Evolutionary conservation across 352 stramenopile species (phyloP).

Genomic region (Phytophthora vignae): DNA sequence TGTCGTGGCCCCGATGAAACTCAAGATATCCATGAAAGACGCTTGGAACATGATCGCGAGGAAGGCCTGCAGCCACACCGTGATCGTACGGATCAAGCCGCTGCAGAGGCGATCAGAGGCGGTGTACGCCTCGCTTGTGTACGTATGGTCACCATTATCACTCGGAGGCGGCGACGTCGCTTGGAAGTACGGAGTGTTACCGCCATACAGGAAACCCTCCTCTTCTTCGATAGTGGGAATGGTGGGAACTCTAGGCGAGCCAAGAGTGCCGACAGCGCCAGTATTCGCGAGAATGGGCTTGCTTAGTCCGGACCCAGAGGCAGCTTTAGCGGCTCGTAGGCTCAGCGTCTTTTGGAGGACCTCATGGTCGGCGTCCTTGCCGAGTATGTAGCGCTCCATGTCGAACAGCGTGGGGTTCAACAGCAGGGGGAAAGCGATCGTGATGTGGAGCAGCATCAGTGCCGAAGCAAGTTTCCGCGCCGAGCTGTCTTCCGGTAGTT

Average conservation of each 20-base stretch:
- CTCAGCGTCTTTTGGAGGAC: constrained; percentile 59
- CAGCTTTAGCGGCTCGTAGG: constrained; percentile 40
- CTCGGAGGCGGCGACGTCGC: constrained; percentile 38
- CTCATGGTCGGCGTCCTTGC: constrained; percentile 67
- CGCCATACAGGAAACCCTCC: constrained; percentile 59
- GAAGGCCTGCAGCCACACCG: constrained; percentile 56
- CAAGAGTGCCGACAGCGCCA: constrained; percentile 8
- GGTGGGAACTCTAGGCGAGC: constrained; percentile 20
- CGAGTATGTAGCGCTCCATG: constrained; percentile 65
- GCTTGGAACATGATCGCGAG: constrained; percentile 72
- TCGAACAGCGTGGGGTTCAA: constrained; percentile 73
- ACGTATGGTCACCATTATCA: constrained; percentile 7
- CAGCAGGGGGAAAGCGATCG: constrained; percentile 69
- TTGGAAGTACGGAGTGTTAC: constrained; percentile 50
- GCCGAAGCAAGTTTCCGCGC: constrained; percentile 46
- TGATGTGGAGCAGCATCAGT: constrained; percentile 69
- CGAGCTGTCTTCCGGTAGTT: constrained; percentile 46
- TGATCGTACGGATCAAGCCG: constrained; percentile 54
- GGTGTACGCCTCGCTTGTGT: constrained; percentile 41
- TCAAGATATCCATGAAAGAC: constrained; percentile 78
- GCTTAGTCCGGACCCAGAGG: constrained; percentile 20
- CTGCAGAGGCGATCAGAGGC: constrained; percentile 56
- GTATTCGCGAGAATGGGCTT: constrained; percentile 51
- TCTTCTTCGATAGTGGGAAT: constrained; percentile 56
- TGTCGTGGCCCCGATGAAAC: constrained; percentile 69